These are phyloP conservation scores for Zygnema circumcarinatum DNA, from an alignment of 139 green algal genomes.

Conservation along the genomic window DNA sequence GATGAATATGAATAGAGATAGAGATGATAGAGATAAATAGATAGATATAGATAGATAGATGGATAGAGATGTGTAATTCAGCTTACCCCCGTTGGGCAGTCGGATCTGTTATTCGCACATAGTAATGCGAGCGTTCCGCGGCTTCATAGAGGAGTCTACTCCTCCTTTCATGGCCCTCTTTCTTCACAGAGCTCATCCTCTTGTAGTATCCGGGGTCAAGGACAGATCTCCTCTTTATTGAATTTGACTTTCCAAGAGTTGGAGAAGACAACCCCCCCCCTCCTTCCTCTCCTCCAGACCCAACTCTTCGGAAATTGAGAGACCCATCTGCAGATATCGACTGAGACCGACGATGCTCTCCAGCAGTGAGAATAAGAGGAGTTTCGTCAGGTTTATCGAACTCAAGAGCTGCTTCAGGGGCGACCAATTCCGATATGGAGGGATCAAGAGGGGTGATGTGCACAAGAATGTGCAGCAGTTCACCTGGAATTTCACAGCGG, in stretches of 20 bases:
- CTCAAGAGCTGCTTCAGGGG: not conserved
- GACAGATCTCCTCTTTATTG: too few relatives aligned
- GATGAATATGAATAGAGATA: too few relatives aligned
- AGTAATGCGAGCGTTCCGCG: constrained; percentile 22
- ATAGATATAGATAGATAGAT: too few relatives aligned
- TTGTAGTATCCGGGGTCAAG: too few relatives aligned
- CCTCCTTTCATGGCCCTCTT: not conserved
- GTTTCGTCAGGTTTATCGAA: not conserved
- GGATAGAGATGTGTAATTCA: too few relatives aligned
- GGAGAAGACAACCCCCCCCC: too few relatives aligned
- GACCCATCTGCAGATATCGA: too few relatives aligned
- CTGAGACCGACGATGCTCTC: not conserved
- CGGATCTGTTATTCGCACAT: constrained; percentile 29
- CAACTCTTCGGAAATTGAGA: too few relatives aligned
- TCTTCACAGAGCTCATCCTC: not conserved
- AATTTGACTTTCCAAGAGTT: too few relatives aligned
- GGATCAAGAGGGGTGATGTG: constrained; percentile 38
- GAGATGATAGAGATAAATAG: too few relatives aligned
- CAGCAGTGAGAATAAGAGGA: not conserved
- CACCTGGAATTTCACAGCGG: too few relatives aligned
- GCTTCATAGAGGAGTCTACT: constrained; percentile 22
- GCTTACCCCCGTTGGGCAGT: not conserved
- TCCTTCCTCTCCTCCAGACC: too few relatives aligned
- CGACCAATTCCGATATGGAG: not conserved
- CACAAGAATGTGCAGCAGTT: constrained; percentile 37